Base-by-base conservation (phyloP, 2,329 filamentous ascomycete genomes). In the Trichothecium roseum region DNA sequence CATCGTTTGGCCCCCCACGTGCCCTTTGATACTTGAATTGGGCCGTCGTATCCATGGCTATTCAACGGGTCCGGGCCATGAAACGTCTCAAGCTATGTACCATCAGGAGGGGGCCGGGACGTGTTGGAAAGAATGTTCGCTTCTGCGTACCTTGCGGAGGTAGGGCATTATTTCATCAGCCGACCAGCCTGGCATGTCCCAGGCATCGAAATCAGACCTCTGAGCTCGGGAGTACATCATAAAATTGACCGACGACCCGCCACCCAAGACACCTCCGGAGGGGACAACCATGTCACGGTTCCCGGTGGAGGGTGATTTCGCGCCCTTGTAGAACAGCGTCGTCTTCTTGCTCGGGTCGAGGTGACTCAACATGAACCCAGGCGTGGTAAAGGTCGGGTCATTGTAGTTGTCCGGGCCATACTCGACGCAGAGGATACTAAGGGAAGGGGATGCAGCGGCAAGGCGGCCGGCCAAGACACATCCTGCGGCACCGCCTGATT, bases 1-100 rank as follows among this genome's bases (percentile, higher is more conserved):
- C 60, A 51, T 2, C 38, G 37, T 9, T 51, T 58, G 3, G 53
- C 54, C 13, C 55, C 49, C 45, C 59, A 71, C 0, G 64, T 63
- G 14, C 72, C 69, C 17, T 63, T 58, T 9, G 35, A 12, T 18
- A 81, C 50, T 18, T 73, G 55, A 9, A 79, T 60, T 0, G 74
- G 74, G 0, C 76, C 75, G 17, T 64, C 50, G 28, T 58, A 49
- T 10, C 75, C 75, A 43, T 80, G 75, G 2, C 57, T 41, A 5
- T 56, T 55, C 32, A 58, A 35, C 49, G 60, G 48, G 35, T 60
- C 67, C 18, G 55, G 47, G 5, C 66, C 63, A 42, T 72, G 64
- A 37, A 71, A 78, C 0, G 69, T 78, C 50, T 78, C 74, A 9
- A 75, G 51, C 62, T 64, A 33, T 7, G 13, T n/a, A 15, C 9